Conservation (phyloP, 2,329 filamentous ascomycete species). For the Aspergillus brunneoviolaceus region DNA sequence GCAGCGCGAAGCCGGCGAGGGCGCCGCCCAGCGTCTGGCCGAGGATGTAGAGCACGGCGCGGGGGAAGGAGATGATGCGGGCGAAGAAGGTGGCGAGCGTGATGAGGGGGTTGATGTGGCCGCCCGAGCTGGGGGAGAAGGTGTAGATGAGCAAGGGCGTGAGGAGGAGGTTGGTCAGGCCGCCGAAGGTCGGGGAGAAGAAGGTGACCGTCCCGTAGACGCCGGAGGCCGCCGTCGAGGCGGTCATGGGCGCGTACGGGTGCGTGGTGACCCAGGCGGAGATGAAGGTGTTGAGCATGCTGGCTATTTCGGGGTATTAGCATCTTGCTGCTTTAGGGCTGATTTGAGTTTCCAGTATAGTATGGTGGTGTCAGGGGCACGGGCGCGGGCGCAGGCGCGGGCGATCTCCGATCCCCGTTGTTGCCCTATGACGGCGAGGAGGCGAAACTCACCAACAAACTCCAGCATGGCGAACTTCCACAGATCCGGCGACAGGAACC, state of each 20-base stretch:
- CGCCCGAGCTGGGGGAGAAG: slow-evolving; percentile 51
- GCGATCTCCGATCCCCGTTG: too few species aligned
- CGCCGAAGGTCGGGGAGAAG: slow-evolving; percentile 35
- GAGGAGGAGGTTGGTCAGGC: slow-evolving; percentile 43
- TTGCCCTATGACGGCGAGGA: too few species aligned
- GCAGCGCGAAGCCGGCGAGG: slow-evolving; percentile 46
- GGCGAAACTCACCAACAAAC: slow-evolving; percentile 32
- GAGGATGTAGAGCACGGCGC: slow-evolving; percentile 49
- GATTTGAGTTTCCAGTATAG: too few species aligned
- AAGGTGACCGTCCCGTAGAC: slow-evolving; percentile 30
- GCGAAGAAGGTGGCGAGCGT: slow-evolving; percentile 55
- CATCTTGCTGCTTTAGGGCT: neutral
- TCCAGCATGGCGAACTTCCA: slow-evolving; percentile 47
- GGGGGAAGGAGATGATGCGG: slow-evolving; percentile 50
- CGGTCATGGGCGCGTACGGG: slow-evolving; percentile 14
- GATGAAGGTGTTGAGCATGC: slow-evolving; percentile 30
- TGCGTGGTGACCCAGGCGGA: slow-evolving; percentile 25
- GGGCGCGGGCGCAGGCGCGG: too few species aligned
- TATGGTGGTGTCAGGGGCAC: too few species aligned
- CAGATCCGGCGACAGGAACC: slow-evolving; percentile 34
- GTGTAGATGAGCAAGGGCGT: slow-evolving; percentile 53
- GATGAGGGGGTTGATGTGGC: slow-evolving; percentile 56
- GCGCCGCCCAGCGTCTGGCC: slow-evolving; percentile 49
- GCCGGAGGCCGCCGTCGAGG: slow-evolving; percentile 23
- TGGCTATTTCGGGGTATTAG: slow-evolving; percentile 6